Conservation (phyloP, 805 yeast species). For the Zygotorulaspora florentina region DNA sequence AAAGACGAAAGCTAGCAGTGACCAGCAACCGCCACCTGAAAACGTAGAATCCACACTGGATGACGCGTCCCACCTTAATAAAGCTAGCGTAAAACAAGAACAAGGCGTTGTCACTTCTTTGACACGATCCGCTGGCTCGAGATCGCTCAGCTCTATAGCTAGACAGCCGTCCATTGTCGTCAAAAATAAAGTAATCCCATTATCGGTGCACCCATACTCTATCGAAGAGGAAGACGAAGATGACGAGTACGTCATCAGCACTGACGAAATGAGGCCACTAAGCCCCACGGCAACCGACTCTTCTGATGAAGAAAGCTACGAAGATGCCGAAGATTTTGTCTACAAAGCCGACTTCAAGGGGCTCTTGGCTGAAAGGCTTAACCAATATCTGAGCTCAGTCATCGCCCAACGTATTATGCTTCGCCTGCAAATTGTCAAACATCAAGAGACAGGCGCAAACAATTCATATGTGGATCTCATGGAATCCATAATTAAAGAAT, state of each 20-base stretch:
- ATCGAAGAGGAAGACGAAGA: slow-evolving; percentile 28
- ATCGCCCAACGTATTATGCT: slow-evolving; percentile 27
- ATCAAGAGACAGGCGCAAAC: slow-evolving; percentile 17
- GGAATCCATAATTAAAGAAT: slow-evolving; percentile 14
- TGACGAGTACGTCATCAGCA: slow-evolving; percentile 11
- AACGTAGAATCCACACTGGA: background rate
- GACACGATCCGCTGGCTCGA: slow-evolving; percentile 28
- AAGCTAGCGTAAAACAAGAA: slow-evolving; percentile 1
- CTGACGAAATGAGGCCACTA: slow-evolving; percentile 12
- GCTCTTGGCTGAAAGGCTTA: slow-evolving; percentile 13
- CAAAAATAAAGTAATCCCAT: slow-evolving; percentile 34
- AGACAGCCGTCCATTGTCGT: slow-evolving; percentile 37
- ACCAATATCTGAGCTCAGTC: slow-evolving; percentile 24
- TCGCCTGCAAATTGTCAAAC: slow-evolving; percentile 27
- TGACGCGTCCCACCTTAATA: background rate
- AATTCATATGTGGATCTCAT: slow-evolving; percentile 11
- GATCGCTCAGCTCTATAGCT: slow-evolving; percentile 25
- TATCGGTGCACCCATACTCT: slow-evolving; percentile 29
- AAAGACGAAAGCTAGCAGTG: slow-evolving; percentile 13
- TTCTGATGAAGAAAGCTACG: slow-evolving; percentile 4
- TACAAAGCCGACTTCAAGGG: slow-evolving; percentile 8
- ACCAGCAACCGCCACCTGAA: background rate
- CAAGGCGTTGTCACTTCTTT: slow-evolving; percentile 4
- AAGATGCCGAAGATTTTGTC: slow-evolving; percentile 8
- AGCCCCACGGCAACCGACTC: slow-evolving; percentile 8